Evolutionary conservation across 2,329 filamentous ascomycete genomes (phyloP).

Genomic region (Cordyceps pruinosa): DNA sequence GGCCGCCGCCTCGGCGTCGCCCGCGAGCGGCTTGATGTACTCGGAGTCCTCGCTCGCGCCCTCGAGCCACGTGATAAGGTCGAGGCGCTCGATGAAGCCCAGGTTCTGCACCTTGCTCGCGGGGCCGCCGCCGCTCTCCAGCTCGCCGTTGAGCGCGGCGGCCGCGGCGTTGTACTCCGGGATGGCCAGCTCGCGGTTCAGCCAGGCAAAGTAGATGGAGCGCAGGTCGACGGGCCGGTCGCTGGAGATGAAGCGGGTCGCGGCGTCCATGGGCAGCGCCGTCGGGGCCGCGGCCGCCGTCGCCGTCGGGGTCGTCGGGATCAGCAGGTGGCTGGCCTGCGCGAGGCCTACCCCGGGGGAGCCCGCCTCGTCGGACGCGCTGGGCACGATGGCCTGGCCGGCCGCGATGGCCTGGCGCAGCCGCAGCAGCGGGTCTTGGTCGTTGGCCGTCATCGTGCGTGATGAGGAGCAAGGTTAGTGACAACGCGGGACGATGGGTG

Average conservation of each 20-base stretch:
- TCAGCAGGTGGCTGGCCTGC: slow-evolving; percentile 70
- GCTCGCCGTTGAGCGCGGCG: slow-evolving; percentile 70
- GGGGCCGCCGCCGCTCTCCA: slow-evolving; percentile 53
- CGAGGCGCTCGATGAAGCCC: slow-evolving; percentile 83
- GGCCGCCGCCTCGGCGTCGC: slow-evolving; percentile 44
- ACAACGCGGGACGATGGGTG: not conserved
- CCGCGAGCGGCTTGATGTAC: slow-evolving; percentile 78
- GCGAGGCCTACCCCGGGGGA: slow-evolving; percentile 60
- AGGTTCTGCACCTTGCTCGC: slow-evolving; percentile 67
- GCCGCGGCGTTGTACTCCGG: slow-evolving; percentile 86
- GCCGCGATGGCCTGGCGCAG: slow-evolving; percentile 77
- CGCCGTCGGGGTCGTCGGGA: too few relatives aligned
- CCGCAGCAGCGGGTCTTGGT: slow-evolving; percentile 72
- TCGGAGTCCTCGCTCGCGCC: slow-evolving; percentile 86
- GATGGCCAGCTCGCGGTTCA: slow-evolving; percentile 83
- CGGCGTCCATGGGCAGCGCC: slow-evolving; percentile 60
- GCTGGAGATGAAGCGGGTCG: slow-evolving; percentile 83
- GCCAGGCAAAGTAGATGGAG: slow-evolving; percentile 93
- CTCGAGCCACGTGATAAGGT: slow-evolving; percentile 89
- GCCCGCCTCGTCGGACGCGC: slow-evolving; percentile 59
- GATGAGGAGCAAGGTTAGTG: not conserved
- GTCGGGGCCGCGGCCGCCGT: slow-evolving; percentile 24
- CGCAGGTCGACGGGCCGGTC: slow-evolving; percentile 74
- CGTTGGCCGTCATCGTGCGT: slow-evolving; percentile 48
- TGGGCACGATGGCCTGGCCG: slow-evolving; percentile 63